Evolutionary conservation across 129 eudicot genomes (phyloP).

Genomic region (Arctium minus): DNA sequence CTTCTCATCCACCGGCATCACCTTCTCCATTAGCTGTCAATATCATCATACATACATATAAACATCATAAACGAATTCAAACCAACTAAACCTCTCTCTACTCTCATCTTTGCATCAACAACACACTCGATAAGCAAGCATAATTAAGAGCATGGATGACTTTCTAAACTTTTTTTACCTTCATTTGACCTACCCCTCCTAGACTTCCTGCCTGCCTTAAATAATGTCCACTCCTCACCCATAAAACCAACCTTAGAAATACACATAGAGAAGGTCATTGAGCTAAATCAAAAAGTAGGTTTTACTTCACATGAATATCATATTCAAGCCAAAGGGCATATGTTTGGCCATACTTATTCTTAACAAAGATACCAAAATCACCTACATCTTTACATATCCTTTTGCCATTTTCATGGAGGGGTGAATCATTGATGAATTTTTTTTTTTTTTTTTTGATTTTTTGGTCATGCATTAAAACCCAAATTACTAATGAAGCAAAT

Average conservation of each 20-base stretch:
- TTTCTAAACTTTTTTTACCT: not conserved
- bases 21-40: slow-evolving; percentile 67
- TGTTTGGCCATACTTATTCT: too few relatives aligned
- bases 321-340: too few relatives aligned
- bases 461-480: not conserved
- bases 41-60: not conserved
- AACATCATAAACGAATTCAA: not conserved
- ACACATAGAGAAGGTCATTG: too few relatives aligned
- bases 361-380: too few relatives aligned
- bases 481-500: slow-evolving; percentile 5
- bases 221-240: not conserved
- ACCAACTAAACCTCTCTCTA: too few relatives aligned
- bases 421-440: too few relatives aligned
- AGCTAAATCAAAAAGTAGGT: too few relatives aligned
- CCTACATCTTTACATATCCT: not conserved
- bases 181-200: not conserved
- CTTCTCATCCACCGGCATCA: slow-evolving; percentile 67
- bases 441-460: not conserved
- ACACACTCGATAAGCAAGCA: not conserved
- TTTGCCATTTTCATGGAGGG: not conserved
- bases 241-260: not conserved
- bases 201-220: not conserved
- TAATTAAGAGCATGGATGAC: not conserved
- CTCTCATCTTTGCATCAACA: too few relatives aligned
- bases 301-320: too few relatives aligned